phyloP scores from a whole-genome alignment of 805 yeast species.

The Hanseniaspora lachancei region DNA sequence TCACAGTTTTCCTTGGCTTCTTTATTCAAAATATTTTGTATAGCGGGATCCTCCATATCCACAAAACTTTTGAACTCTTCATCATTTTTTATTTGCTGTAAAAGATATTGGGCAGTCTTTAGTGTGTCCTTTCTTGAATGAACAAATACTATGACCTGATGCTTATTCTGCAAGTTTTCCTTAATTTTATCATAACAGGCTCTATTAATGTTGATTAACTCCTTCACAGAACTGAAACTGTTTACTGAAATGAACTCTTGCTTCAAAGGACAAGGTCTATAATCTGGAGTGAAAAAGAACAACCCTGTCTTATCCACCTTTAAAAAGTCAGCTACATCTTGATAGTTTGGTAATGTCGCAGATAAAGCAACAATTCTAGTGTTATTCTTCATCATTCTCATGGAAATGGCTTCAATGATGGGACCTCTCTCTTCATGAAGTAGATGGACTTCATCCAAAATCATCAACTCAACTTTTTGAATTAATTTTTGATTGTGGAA shows the following conservation, averaged over 20 bases:
- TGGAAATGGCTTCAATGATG: conserved; percentile 74
- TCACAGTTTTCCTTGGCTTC: conserved; percentile 46
- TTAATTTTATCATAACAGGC: conserved; percentile 73
- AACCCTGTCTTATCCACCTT: conserved; percentile 52
- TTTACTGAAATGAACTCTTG: conserved; percentile 80
- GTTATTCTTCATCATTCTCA: conserved; percentile 44
- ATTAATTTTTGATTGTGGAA: conserved; percentile 52
- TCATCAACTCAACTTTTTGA: conserved; percentile 51
- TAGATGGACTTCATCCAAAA: conserved; percentile 86
- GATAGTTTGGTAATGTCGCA: conserved; percentile 82
- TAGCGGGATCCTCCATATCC: conserved; percentile 40
- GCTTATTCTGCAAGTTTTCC: conserved; percentile 37
- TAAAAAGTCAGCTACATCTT: conserved; percentile 73
- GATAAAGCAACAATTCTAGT: conserved; percentile 75
- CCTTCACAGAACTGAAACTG: conserved; percentile 42
- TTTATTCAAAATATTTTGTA: conserved; percentile 45
- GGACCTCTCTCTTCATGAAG: conserved; percentile 94
- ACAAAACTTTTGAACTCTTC: conserved; percentile 36
- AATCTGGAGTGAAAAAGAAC: conserved; percentile 71
- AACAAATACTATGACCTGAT: conserved; percentile 80
- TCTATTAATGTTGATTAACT: conserved; percentile 71
- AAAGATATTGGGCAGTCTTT: conserved; percentile 65
- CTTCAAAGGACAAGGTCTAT: conserved; percentile 82
- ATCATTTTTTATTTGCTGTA: conserved; percentile 46
- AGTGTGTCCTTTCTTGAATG: conserved; percentile 88